Conservation (phyloP, 148 eudicot genomes). For the Cornus kousa region DNA sequence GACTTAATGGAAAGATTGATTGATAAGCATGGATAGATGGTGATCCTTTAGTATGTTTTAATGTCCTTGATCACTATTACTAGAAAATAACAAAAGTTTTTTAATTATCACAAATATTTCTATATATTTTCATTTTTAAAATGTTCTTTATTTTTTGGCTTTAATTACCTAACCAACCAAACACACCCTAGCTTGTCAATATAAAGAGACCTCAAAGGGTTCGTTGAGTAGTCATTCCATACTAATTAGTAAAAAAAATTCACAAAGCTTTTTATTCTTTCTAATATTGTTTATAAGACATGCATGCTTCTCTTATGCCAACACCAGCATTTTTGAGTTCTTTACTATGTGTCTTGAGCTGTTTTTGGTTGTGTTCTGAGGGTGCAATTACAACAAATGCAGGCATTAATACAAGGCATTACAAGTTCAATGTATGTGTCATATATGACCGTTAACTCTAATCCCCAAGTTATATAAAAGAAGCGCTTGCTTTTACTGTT, state of each 20-base stretch:
- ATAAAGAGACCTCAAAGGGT: background rate
- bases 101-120: no score
- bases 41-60: background rate
- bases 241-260: background rate
- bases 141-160: background rate
- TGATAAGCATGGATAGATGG: background rate
- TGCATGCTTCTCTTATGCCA: constrained; percentile 19
- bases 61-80: no score
- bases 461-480: no score
- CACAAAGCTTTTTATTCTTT: background rate
- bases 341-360: constrained; percentile 18
- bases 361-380: constrained; percentile 20
- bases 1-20: background rate
- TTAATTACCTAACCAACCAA: constrained; percentile 13
- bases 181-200: constrained; percentile 3
- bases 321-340: constrained; percentile 19
- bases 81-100: no score
- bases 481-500: background rate
- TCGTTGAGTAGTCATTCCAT: background rate
- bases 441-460: no score
- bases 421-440: constrained; percentile 55
- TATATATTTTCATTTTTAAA: no score
- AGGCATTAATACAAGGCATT: constrained; percentile 42
- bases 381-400: constrained; percentile 17
- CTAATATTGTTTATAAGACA: background rate